A percentile compares a stretch with the other conserved stretches of the same genome.
Conservation (phyloP, 441 rosid species). For the Croton laevigatus region DNA sequence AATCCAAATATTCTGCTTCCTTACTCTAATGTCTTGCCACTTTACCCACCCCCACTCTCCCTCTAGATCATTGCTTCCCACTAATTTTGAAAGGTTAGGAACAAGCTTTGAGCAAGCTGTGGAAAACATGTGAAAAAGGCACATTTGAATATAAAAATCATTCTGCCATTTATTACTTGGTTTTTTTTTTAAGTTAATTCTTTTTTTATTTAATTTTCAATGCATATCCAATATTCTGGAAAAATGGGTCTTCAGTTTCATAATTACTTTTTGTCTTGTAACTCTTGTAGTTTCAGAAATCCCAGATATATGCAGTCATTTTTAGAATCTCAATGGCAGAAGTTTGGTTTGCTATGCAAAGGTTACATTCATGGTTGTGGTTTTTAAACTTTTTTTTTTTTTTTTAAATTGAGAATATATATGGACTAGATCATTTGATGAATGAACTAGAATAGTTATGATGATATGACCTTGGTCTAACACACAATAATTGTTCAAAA, state of each 20-base stretch:
- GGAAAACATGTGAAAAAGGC: slow-evolving; percentile 16
- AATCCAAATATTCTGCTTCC: too few relatives aligned
- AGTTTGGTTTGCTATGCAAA: neutral
- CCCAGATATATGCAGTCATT: neutral
- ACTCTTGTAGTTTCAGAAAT: neutral
- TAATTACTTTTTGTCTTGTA: slow-evolving; percentile 20
- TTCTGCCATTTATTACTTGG: neutral
- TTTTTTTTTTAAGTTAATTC: neutral
- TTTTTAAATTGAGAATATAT: neutral
- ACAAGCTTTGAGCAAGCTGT: neutral
- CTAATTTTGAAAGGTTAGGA: slow-evolving; percentile 9
- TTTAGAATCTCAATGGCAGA: slow-evolving; percentile 6
- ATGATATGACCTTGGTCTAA: too few relatives aligned
- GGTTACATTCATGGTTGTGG: neutral
- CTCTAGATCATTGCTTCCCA: slow-evolving; percentile 15
- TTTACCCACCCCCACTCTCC: too few relatives aligned
- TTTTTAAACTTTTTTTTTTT: neutral
- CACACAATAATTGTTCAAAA: too few relatives aligned
- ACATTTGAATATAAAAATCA: slow-evolving; percentile 22
- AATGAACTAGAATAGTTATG: neutral
- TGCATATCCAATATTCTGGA: slow-evolving; percentile 29
- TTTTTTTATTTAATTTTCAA: slow-evolving; percentile 24
- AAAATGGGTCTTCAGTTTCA: slow-evolving; percentile 29
- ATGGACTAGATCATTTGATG: neutral
- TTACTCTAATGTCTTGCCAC: too few relatives aligned